phyloP scores from a whole-genome alignment of 176 grass and related monocot genomes.

The Aegilops bicornis region DNA sequence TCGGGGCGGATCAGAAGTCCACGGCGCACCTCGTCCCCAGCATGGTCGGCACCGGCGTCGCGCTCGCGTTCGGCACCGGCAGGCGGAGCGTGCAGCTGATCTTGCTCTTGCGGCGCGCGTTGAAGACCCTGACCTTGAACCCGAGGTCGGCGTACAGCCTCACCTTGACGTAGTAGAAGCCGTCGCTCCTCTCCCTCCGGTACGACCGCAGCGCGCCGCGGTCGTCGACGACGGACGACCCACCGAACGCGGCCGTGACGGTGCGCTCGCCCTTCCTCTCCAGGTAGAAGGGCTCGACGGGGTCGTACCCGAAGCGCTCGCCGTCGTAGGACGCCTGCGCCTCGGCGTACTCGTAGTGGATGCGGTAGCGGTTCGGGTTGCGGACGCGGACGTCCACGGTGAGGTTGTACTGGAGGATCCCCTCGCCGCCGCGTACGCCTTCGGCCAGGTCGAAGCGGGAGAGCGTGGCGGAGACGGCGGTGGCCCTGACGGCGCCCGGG shows the following conservation, averaged over 20 bases:
- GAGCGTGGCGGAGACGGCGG: constrained; percentile 44
- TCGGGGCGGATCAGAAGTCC: constrained; percentile 33
- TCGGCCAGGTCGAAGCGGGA: constrained; percentile 50
- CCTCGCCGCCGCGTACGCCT: not conserved
- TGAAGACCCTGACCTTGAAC: constrained; percentile 57
- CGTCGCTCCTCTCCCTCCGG: constrained; percentile 48
- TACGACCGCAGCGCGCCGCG: constrained; percentile 42
- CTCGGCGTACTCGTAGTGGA: constrained; percentile 54
- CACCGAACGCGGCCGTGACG: constrained; percentile 29
- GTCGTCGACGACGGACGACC: not conserved
- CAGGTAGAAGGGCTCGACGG: constrained; percentile 51
- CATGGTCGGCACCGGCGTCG: not conserved
- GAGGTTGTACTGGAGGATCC: constrained; percentile 50
- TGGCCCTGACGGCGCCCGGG: constrained; percentile 42
- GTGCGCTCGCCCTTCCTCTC: constrained; percentile 48
- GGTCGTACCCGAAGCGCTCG: constrained; percentile 41
- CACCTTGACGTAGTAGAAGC: constrained; percentile 69
- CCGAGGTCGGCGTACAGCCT: constrained; percentile 44
- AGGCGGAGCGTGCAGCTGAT: constrained; percentile 58
- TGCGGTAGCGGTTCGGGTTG: constrained; percentile 54
- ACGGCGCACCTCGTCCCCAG: constrained; percentile 54
- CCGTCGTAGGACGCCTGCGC: constrained; percentile 49
- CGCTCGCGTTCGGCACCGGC: constrained; percentile 41
- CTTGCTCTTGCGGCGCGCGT: constrained; percentile 39
- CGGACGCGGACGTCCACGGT: constrained; percentile 50